Evolutionary conservation across 108 stramenopile species (phyloP), one percentile per base, ranked within the genome.

Genomic region (Discostella stelligeroides): DNA sequence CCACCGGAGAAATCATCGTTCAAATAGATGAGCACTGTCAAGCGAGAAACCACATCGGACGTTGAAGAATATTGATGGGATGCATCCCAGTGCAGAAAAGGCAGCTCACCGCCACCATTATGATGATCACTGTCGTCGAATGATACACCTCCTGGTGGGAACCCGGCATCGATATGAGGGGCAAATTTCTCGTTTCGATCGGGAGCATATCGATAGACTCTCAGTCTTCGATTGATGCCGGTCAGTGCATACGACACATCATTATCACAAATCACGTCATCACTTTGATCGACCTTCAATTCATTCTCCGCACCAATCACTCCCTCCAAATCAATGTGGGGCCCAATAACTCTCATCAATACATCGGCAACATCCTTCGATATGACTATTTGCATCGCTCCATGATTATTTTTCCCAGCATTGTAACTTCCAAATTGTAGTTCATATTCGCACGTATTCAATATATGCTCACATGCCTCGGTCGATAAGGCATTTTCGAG

Each of bases 131-230:
- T 72, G 20, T 82, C 79, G 45, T 83, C 73, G 9, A 88, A 64
- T 7, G 89, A 88, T 13, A 89, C 34, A 1, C 87, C 88, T 8
- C 90, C 89, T 4, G 90, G 90, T 11, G 94, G 86, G 76, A 95
- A 95, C 0, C 89, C 94, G 20, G 91, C 90, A 82, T 95, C 94
- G 67, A 95, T 88, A 60, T 95, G 94, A 17, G 94, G 90, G 53
- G 88, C 82, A 81, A 95, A 95, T 5, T 72, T 69, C 77, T 95
- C 84, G 0, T 70, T 25, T 3, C 80, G 70, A 57, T 68, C 69
- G 7, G 86, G 69, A 17, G 67, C 81, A 64, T 95, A 95, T 27
- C 86, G 74, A 77, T 95, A 95, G 8, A 95, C 68, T 15, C 94
- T 64, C 67, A 85, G 88, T 39, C 94, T 82, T 37, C 86, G 78